These are phyloP conservation scores for Penicillium sp. DNA, from an alignment of 2,329 filamentous ascomycete species.

Conservation along the genomic window DNA sequence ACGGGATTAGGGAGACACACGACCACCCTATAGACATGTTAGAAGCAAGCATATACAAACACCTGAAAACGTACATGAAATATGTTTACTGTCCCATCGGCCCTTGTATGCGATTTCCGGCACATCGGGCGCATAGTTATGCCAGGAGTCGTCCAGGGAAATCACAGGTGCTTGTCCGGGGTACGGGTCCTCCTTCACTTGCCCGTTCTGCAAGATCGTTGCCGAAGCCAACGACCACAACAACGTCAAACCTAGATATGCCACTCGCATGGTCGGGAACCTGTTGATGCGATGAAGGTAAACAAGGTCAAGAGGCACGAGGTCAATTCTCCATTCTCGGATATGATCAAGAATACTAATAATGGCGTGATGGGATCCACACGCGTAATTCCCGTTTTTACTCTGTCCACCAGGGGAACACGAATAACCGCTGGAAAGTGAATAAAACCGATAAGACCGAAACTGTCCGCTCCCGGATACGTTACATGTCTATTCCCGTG, in stretches of 20 bases:
- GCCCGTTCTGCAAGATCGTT: slow-evolving; percentile 47
- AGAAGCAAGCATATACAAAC: slow-evolving; percentile 7
- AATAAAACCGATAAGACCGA: not conserved
- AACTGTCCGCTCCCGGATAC: not conserved
- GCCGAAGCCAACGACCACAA: slow-evolving; percentile 28
- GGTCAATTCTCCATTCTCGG: not conserved
- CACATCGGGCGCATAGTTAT: slow-evolving; percentile 53
- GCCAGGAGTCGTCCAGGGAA: slow-evolving; percentile 39
- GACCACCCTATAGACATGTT: slow-evolving; percentile 49
- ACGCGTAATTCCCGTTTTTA: not conserved
- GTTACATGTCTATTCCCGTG: not conserved
- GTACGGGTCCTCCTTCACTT: slow-evolving; percentile 39
- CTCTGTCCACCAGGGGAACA: not conserved
- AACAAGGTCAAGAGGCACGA: not conserved
- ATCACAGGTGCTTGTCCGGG: slow-evolving; percentile 37
- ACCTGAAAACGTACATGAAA: slow-evolving; percentile 47
- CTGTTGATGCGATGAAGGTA: not conserved
- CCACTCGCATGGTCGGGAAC: slow-evolving; percentile 18
- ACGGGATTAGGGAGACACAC: slow-evolving; percentile 38
- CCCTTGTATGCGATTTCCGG: slow-evolving; percentile 62
- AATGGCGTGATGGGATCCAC: slow-evolving; percentile 16
- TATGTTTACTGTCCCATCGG: slow-evolving; percentile 60
- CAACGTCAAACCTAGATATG: slow-evolving; percentile 4
- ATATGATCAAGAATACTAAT: slow-evolving; percentile 14
- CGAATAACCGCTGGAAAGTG: not conserved